Evolutionary conservation across 2,329 filamentous ascomycete genomes (phyloP), one percentile per base, ranked within the genome.

Genomic region (Claviceps capensis): DNA sequence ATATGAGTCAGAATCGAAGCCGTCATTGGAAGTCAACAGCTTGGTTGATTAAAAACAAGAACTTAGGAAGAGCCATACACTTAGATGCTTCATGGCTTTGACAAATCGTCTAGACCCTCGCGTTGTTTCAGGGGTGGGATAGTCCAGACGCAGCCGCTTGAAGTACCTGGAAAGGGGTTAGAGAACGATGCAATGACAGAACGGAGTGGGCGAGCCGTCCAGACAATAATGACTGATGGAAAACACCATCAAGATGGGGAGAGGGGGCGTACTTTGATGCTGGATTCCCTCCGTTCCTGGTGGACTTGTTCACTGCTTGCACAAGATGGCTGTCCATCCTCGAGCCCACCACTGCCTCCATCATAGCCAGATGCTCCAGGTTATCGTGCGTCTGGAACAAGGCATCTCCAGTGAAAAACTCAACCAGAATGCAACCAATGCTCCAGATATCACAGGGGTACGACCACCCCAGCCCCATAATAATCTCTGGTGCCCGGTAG

Each of bases 391-490:
- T 86, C 62, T 86, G 82, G 64, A 86, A 86, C 2, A 86, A 67
- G 17, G 82, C 82, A 60, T 85, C 82, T 5, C 82, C 82, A 0
- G 82, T 86, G 55, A 81, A 86, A 63, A 86, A 85, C 56, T 86
- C 82, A 16, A 86, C 82, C 14, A 86, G 70, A 55, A 86, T 85
- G 58, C 82, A 86, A 3, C 82, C 82, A 36, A 86, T 85, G 62
- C 82, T 85, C 82, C 82, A 86, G 34, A 86, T 84, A 60, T 86
- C 82, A 55, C 82, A 86, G 2, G 82, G 82, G 56, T 77, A 85
- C 4, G 81, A 85, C 82, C 82, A 86, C 19, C 82, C 82, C 1
- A 86, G 71, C 1, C 82, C 81, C 19, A 86, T 72, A 47, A 86
- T 85, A 55, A 86, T 85, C 59, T 86, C 82, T 0, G 82, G 82